A percentile compares a stretch with the other conserved stretches of the same genome.
Evolutionary conservation across 768 basidiomycete species (phyloP).

Genomic region (Tylopilus plumbeoviolaceoides): DNA sequence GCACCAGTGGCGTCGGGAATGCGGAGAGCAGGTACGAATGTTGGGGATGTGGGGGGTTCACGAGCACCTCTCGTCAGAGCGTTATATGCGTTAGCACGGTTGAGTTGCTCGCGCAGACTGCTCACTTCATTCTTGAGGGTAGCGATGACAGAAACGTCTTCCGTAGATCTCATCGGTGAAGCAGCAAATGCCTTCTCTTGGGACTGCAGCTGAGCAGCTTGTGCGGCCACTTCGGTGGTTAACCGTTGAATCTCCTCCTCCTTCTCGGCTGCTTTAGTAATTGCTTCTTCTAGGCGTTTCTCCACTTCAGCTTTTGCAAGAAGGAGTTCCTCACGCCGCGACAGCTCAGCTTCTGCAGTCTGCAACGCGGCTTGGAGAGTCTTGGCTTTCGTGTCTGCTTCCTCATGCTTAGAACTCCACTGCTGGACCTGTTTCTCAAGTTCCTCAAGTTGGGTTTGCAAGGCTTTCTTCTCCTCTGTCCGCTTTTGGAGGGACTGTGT

Average conservation of each 20-base stretch:
- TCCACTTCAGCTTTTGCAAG: slow-evolving; percentile 76
- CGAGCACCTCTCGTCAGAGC: slow-evolving; percentile 73
- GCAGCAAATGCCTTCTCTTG: slow-evolving; percentile 69
- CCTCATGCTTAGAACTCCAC: slow-evolving; percentile 86
- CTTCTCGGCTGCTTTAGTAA: slow-evolving; percentile 71
- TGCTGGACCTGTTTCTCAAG: slow-evolving; percentile 83
- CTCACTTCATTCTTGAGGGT: slow-evolving; percentile 91
- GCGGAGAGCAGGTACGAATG: slow-evolving; percentile 78
- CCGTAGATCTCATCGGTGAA: slow-evolving; percentile 62
- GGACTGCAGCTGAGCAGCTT: slow-evolving; percentile 71
- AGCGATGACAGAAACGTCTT: slow-evolving; percentile 83
- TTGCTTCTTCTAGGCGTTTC: slow-evolving; percentile 72
- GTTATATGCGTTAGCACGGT: slow-evolving; percentile 91
- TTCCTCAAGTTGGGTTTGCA: slow-evolving; percentile 68
- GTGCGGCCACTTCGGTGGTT: slow-evolving; percentile 68
- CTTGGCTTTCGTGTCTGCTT: slow-evolving; percentile 70
- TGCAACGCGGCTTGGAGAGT: slow-evolving; percentile 68
- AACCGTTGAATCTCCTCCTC: slow-evolving; percentile 81
- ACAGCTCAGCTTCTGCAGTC: slow-evolving; percentile 64
- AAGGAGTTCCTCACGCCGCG: slow-evolving; percentile 71
- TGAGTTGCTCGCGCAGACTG: slow-evolving; percentile 90
- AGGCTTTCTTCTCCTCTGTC: slow-evolving; percentile 84
- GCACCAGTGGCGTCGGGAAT: slow-evolving; percentile 39
- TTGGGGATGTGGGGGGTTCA: slow-evolving; percentile 77
- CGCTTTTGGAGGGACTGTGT: slow-evolving; percentile 91